Base-by-base conservation (phyloP, 768 basidiomycete genomes). In the Lyophyllum atratum region DNA sequence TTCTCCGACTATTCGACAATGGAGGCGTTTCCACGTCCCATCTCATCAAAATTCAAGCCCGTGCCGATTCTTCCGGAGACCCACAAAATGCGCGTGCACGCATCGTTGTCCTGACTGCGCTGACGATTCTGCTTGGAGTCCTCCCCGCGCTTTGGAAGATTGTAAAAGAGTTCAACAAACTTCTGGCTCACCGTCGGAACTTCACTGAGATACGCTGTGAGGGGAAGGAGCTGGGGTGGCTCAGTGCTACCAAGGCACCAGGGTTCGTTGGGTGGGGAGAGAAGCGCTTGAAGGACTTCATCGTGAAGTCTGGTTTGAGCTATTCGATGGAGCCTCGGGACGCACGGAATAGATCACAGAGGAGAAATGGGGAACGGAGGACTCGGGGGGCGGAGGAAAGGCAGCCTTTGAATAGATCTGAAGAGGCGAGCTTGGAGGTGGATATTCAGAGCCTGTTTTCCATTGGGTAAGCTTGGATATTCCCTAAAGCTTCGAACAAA, bases 191-290 rank as follows among this genome's bases (percentile, higher is more conserved):
- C 64, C 78, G 86, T 47, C 70, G 74, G 42, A 76, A 80, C 26
- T 93, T 91, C 85, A 65, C 85, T 17, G 75, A 83, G 28, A 72
- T 85, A 1, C 81, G 80, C 50, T 90, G 92, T 65, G 82, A 81
- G 59, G 83, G 84, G 2, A 76, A 85, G 58, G 90, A 93, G 64
- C 78, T 94, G 73, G 91, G 84, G 6, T 92, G 90, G 85, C 72
- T 92, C 40, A 84, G 85, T 63, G 83, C 81, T 0, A 73, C 71
- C 4, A 69, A 76, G 22, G 88, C 89, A 2, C 86, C 85, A 17
- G 89, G 88, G 2, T 87, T 90, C 59, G 75, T 76, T 7, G 84
- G 83, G 1, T 87, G 86, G 87, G 86, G 89, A 10, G 92, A 93
- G 69, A 84, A 85, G 62, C 76, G 80, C 26, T 64, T 93, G 59